Evolutionary conservation across 805 yeast species (phyloP), one percentile per base, ranked within the genome.

Genomic region (Candida koratica): DNA sequence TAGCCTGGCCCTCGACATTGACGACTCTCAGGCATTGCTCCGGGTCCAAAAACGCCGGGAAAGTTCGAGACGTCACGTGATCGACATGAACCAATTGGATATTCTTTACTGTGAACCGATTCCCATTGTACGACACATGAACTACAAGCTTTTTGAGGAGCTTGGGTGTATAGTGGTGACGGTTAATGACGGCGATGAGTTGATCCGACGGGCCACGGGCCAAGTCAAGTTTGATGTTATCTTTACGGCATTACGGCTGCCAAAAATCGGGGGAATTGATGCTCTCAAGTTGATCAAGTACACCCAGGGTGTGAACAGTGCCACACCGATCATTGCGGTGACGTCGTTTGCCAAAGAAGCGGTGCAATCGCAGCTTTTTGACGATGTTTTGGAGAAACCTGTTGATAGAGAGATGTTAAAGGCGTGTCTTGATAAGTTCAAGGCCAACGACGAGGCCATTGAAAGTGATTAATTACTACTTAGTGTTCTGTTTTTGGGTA

Each of bases 31-130:
- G 2, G 81, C 83, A 0, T 55, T 78, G 15, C 48, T 71, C 38
- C 55, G 82, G 36, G 70, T 77, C 1, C 71, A 70, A 25, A 71
- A 68, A 40, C 64, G 85, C 41, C 59, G 84, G 36, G 76, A 73
- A 48, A 68, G 77, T 31, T 60, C 78, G 6, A 60, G 73, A 35
- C 53, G 65, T 17, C 37, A 60, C 23, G 44, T 50, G 8, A 45
- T 55, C 14, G 34, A 45, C 19, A 30, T 34, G 19, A 40, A 42
- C 37, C 69, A 67, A 23, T 56, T 84, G 46, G 89, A 85, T 53
- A 79, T 88, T 4, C 63, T 90, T 30, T 65, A 87, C 10, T 88
- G 96, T 58, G 96, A 87, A 49, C 87, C 93, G 2, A 84, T 85
- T 41, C 93, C 96, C 0, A 82, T 82, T 38, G 80, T 85, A 46